phyloP scores from a whole-genome alignment of 2,329 filamentous ascomycete genomes.

The Aspergillus fischeri region DNA sequence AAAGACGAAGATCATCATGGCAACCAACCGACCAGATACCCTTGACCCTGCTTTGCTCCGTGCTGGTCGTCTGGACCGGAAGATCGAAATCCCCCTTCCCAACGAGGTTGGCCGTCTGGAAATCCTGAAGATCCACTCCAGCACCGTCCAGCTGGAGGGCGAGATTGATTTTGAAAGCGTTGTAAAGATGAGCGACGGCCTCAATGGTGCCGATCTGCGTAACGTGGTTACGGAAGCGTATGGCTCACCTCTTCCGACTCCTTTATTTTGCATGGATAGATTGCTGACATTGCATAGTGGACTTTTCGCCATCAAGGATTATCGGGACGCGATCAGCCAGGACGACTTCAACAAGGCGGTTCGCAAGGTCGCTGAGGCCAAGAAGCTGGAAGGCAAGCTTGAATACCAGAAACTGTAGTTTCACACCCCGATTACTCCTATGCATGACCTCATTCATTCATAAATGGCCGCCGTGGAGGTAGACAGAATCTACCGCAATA shows the following conservation, averaged over 20 bases:
- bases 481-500: constrained; percentile 4
- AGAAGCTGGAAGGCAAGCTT: constrained; percentile 97
- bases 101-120: constrained; percentile 96
- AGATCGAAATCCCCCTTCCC: constrained; percentile 95
- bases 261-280: neutral
- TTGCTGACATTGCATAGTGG: constrained; percentile 54
- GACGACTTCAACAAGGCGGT: constrained; percentile 99
- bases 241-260: constrained; percentile 35
- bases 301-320: constrained; percentile 97
- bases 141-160: constrained; percentile 80
- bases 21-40: constrained; percentile 92
- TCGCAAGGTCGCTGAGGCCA: constrained; percentile 91
- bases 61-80: constrained; percentile 89
- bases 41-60: constrained; percentile 88
- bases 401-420: constrained; percentile 90
- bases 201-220: constrained; percentile 94
- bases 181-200: constrained; percentile 98
- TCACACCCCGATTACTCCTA: constrained; percentile 4
- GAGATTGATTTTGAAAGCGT: constrained; percentile 99
- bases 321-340: constrained; percentile 91
- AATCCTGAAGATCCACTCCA: constrained; percentile 95
- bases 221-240: constrained; percentile 99
- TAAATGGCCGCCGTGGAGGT: constrained; percentile 13
- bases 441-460: neutral
- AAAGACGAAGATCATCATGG: constrained; percentile 99